A percentile compares a stretch with the other conserved stretches of the same genome.
Evolutionary conservation across 257 asterid species (phyloP).

Genomic region (Vinca minor): DNA sequence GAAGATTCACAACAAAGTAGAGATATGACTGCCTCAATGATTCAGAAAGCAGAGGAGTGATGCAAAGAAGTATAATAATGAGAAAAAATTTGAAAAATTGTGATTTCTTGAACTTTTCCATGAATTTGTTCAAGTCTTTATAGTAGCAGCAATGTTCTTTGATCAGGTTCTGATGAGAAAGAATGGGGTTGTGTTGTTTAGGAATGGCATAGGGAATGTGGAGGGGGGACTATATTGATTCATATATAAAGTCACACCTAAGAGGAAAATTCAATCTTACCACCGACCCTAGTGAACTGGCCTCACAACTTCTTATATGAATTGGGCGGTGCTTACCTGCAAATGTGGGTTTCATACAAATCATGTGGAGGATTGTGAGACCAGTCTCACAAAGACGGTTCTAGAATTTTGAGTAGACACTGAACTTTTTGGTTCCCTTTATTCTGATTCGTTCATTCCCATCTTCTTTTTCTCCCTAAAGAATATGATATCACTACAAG

Average conservation of each 20-base stretch:
- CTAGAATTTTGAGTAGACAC: too few relatives aligned
- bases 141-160: not conserved
- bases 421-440: not conserved
- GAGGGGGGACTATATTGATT: conserved; percentile 11
- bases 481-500: not conserved
- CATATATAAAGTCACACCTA: not conserved
- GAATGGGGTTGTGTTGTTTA: not conserved
- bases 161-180: not conserved
- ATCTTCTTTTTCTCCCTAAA: not conserved
- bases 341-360: too few relatives aligned
- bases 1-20: conserved; percentile 44
- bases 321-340: too few relatives aligned
- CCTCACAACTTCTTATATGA: too few relatives aligned
- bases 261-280: not conserved
- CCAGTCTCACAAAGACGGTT: too few relatives aligned
- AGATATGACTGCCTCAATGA: conserved; percentile 39
- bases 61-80: conserved; percentile 28
- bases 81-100: conserved; percentile 33
- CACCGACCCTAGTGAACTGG: too few relatives aligned
- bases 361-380: too few relatives aligned
- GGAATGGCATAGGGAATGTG: not conserved
- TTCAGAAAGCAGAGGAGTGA: conserved; percentile 43
- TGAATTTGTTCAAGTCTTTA: too few relatives aligned
- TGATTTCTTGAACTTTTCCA: conserved; percentile 25
- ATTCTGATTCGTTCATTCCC: conserved; percentile 1